Conservation (phyloP, 148 eudicot species). For the Rhododendron griersonianum region DNA sequence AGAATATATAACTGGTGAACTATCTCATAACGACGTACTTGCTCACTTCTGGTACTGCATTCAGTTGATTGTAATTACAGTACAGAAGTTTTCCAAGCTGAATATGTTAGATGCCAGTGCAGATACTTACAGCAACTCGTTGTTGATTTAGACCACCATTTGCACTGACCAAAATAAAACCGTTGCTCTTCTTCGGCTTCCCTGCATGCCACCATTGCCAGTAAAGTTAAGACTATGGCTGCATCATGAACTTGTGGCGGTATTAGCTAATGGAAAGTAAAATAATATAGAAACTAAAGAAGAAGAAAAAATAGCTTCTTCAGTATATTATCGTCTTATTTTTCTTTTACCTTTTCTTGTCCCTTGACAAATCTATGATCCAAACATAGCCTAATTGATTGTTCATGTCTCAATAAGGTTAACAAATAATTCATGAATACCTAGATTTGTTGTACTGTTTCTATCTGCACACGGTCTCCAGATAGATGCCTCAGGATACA, state of each 20-base stretch:
- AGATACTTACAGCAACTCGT: conserved; percentile 81
- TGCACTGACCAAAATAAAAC: conserved; percentile 79
- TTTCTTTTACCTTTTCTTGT: background rate
- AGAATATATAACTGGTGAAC: background rate
- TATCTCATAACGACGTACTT: background rate
- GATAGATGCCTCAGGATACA: conserved; percentile 31
- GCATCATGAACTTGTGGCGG: background rate
- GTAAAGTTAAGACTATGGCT: background rate
- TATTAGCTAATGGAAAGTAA: background rate
- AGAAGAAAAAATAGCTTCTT: background rate
- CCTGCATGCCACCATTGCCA: conserved; percentile 27
- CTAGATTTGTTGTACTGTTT: conserved; percentile 30
- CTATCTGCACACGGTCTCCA: conserved; percentile 82
- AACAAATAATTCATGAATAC: conserved; percentile 13
- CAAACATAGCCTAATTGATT: no score
- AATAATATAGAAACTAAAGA: background rate
- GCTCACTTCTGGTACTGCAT: background rate
- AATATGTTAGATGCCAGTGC: background rate
- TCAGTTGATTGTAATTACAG: background rate
- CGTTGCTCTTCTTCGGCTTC: conserved; percentile 41
- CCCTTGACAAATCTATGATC: background rate
- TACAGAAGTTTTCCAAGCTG: background rate
- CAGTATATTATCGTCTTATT: background rate
- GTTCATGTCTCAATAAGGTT: background rate
- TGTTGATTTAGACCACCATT: conserved; percentile 98